phyloP scores from a whole-genome alignment of 1,284 basidiomycete species.

The Papiliotrema laurentii region DNA sequence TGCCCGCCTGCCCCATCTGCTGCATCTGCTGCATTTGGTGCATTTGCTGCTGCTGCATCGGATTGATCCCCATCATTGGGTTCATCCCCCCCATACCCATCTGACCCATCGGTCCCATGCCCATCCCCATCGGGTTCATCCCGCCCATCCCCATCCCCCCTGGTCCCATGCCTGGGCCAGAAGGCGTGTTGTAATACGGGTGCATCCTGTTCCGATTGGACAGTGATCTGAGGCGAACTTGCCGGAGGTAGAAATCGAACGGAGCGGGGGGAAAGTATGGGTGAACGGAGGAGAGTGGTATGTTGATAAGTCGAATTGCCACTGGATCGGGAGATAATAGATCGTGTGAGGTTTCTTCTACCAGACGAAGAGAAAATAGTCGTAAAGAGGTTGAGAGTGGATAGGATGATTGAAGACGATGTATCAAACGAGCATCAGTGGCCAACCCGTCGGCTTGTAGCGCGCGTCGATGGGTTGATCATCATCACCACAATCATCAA shows the following conservation, averaged over 20 bases:
- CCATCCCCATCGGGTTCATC: constrained; percentile 1
- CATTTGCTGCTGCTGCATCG: not conserved
- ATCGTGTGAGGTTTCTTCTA: no score
- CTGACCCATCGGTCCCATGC: constrained; percentile 4
- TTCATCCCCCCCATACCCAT: constrained; percentile 9
- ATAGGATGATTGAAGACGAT: no score
- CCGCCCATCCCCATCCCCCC: constrained; percentile 10
- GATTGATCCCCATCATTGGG: not conserved
- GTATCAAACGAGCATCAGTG: no score
- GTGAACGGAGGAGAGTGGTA: no score
- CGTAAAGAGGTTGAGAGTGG: no score
- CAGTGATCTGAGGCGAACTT: not conserved
- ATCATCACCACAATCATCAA: no score
- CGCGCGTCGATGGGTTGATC: no score
- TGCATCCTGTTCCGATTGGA: not conserved
- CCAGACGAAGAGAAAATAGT: no score
- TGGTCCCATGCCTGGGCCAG: constrained; percentile 11
- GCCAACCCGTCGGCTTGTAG: no score
- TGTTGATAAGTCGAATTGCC: no score
- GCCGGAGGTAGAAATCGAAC: constrained; percentile 4
- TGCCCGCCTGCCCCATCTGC: constrained; percentile 3
- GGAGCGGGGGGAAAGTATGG: constrained; percentile 4
- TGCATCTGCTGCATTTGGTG: constrained; percentile 1
- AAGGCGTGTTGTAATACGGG: constrained; percentile 8
- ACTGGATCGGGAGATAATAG: no score